phyloP scores from a whole-genome alignment of 1,139 yeast genomes.

The Arxiozyma slooffiae region DNA sequence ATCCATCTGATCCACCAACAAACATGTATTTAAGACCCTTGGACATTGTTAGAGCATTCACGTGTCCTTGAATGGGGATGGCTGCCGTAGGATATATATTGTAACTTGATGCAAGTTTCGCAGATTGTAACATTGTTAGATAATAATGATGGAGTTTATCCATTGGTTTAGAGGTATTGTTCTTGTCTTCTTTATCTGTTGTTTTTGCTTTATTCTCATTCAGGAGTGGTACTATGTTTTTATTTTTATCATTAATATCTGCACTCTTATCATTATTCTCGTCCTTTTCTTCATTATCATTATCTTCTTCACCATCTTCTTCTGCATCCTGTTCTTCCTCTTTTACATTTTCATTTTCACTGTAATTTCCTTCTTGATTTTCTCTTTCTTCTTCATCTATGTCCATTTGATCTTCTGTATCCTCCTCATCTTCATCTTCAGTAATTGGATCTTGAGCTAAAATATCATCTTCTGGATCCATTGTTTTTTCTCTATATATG shows the following conservation, averaged over 20 bases:
- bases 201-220: neutral
- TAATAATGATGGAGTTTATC: constrained; percentile 31
- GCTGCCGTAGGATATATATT: constrained; percentile 64
- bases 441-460: constrained; percentile 20
- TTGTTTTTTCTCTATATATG: constrained; percentile 4
- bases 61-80: constrained; percentile 57
- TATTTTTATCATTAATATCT: neutral
- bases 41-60: constrained; percentile 70
- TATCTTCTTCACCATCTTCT: constrained; percentile 30
- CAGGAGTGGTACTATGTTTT: neutral
- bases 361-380: constrained; percentile 25
- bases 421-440: constrained; percentile 22
- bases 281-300: constrained; percentile 6
- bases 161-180: neutral
- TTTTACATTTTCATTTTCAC: too few relatives aligned
- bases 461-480: constrained; percentile 26
- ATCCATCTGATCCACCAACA: constrained; percentile 96
- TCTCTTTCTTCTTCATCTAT: constrained; percentile 27
- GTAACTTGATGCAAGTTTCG: constrained; percentile 40
- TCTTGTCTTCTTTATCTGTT: neutral
- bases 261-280: neutral
- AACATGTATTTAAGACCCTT: constrained; percentile 80
- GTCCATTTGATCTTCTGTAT: constrained; percentile 26
- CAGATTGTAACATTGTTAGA: constrained; percentile 36
- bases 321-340: too few relatives aligned